Evolutionary conservation across 805 yeast species (phyloP), one percentile per base, ranked within the genome.

Genomic region (Yamadazyma phyllophila): DNA sequence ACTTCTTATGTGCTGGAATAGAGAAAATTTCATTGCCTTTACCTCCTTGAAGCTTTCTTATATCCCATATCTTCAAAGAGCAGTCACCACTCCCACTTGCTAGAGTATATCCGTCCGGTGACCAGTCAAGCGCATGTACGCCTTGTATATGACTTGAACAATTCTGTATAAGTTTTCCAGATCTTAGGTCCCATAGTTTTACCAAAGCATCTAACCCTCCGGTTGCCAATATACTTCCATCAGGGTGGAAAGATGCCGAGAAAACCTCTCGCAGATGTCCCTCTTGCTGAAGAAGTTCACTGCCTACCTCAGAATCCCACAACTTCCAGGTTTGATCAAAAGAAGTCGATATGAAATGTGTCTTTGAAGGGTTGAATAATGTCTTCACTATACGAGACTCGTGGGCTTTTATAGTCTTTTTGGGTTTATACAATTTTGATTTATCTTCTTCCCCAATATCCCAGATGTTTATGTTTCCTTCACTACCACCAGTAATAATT

Each of bases 71-170:
- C 55, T 85, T 85, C 8, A 89, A 75, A 1, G 81, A 66, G 26
- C 89, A 81, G 64, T 92, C 98, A 0, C 85, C 92, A 47, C 95
- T 82, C 2, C 91, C 97, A 0, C 92, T 83, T 2, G 90, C 90
- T 3, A 89, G 55, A 41, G 83, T 83, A 53, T 75, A 75, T 1
- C 96, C 96, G 62, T 87, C 83, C 1, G 77, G 73, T 3, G 91
- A 72, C 86, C 95, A 92, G 52, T 79, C 88, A 36, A 83, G 59
- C 1, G 83, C 67, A 61, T 87, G 81, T 0, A 92, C 78, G 0
- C 88, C 89, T 47, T 81, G 77, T 6, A 79, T 76, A 62, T 94
- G 98, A 1, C 87, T 87, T 26, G 73, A 69, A 3, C 89, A 62
- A 8, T 72, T 63, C 60, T 78, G 71, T 1, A 87, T 73, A 0